Evolutionary conservation across 129 eudicot species (phyloP), one percentile per base, ranked within the genome.

Genomic region (sunflower (Helianthus annuus)): DNA sequence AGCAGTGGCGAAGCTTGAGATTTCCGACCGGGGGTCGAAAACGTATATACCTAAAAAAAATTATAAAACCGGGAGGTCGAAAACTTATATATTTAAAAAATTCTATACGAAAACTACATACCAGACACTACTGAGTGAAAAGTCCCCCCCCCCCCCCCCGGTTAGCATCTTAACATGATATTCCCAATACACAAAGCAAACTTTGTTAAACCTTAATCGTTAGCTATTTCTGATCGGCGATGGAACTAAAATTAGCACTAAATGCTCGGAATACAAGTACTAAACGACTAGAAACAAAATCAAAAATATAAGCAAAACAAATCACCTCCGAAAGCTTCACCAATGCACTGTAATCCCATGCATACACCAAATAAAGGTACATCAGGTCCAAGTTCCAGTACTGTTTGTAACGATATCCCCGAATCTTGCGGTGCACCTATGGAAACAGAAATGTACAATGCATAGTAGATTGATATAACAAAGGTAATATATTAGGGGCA

Each of bases 261-360:
- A 56, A 9, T 10, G 34, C 5, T 24, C 5, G 9, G 52, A 12
- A 14, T 29, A 49, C 60, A 68, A 48, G 60, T 68, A 49, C 46
- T 68, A 14, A 68, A 68, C 22, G 15, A 52, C 29, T 16, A 12
- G 29, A 34, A 34, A 69, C 10, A 68, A n/a, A 19, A 48, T 13
- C 10, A 51, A 14, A 15, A n/a, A 17, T 65, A 22, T 0, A 10
- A 10, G 13, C 11, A 19, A 12, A 54, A 40, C 32, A 48, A 64
- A 48, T 83, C 40, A 84, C 98, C 97, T 84, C 97, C 96, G 79
- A 93, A 93, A 56, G 98, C 96, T 68, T 93, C 96, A 34, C 97
- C 98, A 61, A 93, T 93, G 87, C 97, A 93, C 71, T 93, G 98
- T 84, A 93, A 67, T 24, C 98, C 98, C 92, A 93, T 85, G 78